A percentile compares a stretch with the other conserved stretches of the same genome.
phyloP scores from a whole-genome alignment of 2,329 filamentous ascomycete genomes.

The Arthroderma uncinatum region DNA sequence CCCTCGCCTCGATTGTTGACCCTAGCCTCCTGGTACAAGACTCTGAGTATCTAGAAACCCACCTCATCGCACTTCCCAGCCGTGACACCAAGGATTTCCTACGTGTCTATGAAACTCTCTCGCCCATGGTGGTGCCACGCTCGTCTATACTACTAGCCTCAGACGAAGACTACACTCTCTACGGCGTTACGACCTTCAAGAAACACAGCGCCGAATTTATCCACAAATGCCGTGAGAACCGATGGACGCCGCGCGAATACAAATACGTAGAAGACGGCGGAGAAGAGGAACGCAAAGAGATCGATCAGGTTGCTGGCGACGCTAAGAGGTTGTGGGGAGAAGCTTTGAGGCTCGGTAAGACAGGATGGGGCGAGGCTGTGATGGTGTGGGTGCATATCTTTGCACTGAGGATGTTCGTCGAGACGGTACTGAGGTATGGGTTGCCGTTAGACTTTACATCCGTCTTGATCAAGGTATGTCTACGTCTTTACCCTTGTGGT shows the following conservation, averaged over 20 bases:
- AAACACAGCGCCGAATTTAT: constrained; percentile 79
- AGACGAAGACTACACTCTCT: constrained; percentile 83
- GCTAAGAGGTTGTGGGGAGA: constrained; percentile 90
- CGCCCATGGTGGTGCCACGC: constrained; percentile 86
- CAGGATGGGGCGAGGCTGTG: constrained; percentile 90
- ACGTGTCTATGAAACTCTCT: constrained; percentile 74
- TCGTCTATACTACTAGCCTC: constrained; percentile 68
- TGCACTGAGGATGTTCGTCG: constrained; percentile 85
- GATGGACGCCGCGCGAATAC: constrained; percentile 91
- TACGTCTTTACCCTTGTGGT: neutral
- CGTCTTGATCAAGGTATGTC: constrained; percentile 66
- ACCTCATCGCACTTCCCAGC: constrained; percentile 78
- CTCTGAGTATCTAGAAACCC: constrained; percentile 94
- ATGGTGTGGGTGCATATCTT: constrained; percentile 95
- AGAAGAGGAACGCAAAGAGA: constrained; percentile 79
- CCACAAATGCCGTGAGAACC: constrained; percentile 81
- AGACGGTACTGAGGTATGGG: constrained; percentile 94
- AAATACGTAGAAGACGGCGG: constrained; percentile 82
- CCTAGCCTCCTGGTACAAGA: constrained; percentile 70
- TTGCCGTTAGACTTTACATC: constrained; percentile 82
- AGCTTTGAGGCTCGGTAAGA: constrained; percentile 71
- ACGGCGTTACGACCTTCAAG: constrained; percentile 84
- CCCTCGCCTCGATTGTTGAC: constrained; percentile 77
- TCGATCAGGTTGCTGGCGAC: constrained; percentile 69
- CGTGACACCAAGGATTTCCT: constrained; percentile 77